Base-by-base conservation (phyloP, 371 early-diverging fungal genomes). In the Rhizopus delemar region DNA sequence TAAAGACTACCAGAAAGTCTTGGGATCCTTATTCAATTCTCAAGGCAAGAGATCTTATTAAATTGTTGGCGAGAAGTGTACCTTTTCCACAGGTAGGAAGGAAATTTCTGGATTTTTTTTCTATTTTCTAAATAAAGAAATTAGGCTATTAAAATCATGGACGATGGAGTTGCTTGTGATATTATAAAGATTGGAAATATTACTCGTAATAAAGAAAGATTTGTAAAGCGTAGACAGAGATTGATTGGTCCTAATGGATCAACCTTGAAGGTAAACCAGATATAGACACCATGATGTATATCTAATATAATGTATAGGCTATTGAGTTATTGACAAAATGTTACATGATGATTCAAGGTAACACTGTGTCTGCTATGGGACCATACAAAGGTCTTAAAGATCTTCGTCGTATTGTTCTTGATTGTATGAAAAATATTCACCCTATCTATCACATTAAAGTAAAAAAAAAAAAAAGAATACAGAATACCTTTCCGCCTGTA, bases 361-460 rank as follows among this genome's bases (percentile, higher is more conserved):
- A 98, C 72, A 98, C 98, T 0, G 99, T 99, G 0, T 84, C 96
- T 5, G 89, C 86, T 8, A 95, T 99, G 90, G 99, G 99, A 0
- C 86, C 92, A 5, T 89, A 87, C 75, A 90, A 91, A 64, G 96
- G 97, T 1, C 62, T 99, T 35, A 94, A 96, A 73, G 90, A 93
- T 55, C 90, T 94, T 22, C 88, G 97, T 41, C 81, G 92, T 41
- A 91, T 99, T 48, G 90, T 99, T 1, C 65, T 93, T 32, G 98
- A 98, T 76, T 98, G 99, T 69, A 95, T 99, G 93, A 94, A 96
- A 63, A 99, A 99, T 76, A 83, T 99, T 33, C 99, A 99, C 73
- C 99, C 99, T 13, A 95, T 99, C 63, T 99, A 99, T 77, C 96
- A 99, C 71, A 98, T 99, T 76, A 99, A 99, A 79, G 87, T 87